Base-by-base conservation (phyloP, 306 rosid species). In the Prunus kanzakura region DNA sequence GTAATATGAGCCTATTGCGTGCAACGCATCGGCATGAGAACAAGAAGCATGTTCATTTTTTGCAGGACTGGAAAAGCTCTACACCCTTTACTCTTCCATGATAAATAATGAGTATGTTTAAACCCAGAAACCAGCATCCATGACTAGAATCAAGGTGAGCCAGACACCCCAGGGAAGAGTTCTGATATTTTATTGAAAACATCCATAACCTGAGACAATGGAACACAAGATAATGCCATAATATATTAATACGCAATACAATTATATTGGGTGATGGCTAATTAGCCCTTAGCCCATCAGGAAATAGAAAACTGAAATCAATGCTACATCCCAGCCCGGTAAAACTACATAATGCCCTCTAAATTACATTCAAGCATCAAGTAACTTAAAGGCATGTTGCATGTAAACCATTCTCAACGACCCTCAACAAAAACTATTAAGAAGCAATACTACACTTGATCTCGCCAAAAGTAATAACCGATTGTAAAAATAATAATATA, bases 181-280 rank as follows among this genome's bases (percentile, higher is more conserved):
- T 96, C 93, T 2, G 99, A 91, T 86, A 96, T 89, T 79, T 92
- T 96, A 66, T 88, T 91, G 88, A 96, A 92, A 78, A 91, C 93
- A 71, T 91, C 96, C 98, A 92, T 96, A 15, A 96, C 93, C 99
- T 96, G 87, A 74, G 77, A 78, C 43, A 50, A 14, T 2, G 60
- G 61, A 35, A 52, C 20, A 16, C 3, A 41, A 11, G 11, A 52
- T 54, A 61, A 5, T 11, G 19, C 30, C 14, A 52, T 50, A 2
- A 16, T 32, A 64, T 6, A 8, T 23, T 49, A 57, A 32, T n/a
- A 30, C 22, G 0, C 10, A 8, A 20, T 18, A 35, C 3, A 8
- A 12, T 23, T 25, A 15, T 47, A 57, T 38, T 38, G 43, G 9
- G 43, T 38, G 43, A 38, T 38, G 43, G 43, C 43, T 38, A 35